Evolutionary conservation across 495 filamentous ascomycete genomes (phyloP), one percentile per base, ranked within the genome.

Genomic region (Bryoglossum gracile): DNA sequence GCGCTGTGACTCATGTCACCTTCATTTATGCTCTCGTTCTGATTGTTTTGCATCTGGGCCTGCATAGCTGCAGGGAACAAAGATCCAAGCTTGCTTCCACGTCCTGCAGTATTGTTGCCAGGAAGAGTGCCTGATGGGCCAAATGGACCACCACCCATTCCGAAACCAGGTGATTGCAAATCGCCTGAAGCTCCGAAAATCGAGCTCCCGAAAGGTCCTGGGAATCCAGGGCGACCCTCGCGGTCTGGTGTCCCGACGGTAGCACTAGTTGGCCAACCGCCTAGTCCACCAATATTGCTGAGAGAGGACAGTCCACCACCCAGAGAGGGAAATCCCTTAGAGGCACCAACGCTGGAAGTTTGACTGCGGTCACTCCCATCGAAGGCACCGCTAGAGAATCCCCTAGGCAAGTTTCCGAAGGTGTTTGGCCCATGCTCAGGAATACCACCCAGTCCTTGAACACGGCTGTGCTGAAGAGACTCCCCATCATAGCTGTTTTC

Each of bases 51-150:
- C 74, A 88, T 84, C 59, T 90, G 86, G n/a, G 89, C 87, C 62
- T 92, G 87, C 83, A 94, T 90, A 2, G 83, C 81, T 8, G 74
- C 60, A 11, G 91, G 89, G 60, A 98, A 95, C 32, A 98, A 73
- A 2, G 88, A 89, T 0, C 84, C 85, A 43, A 97, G 68, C 63
- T 88, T 94, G 65, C 87, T 91, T 0, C 80, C 81, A 44, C 91
- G 79, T 24, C 82, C 81, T 32, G 82, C 70, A 25, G 78, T 75
- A 24, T 72, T 63, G 19, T 76, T 67, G 23, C 68, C 75, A 17
- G 50, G 42, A 44, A 80, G 76, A 23, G 76, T 68, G 23, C 74
- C 69, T 30, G 73, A 67, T 28, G 74, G 78, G 50, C 79, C 78
- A 24, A 81, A 65, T 1, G 73, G 81, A 40, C 74, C 62, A 11